Percentiles rank a stretch among this genome's conserved stretches.
Conservation (phyloP, 331 rosid species). For the Acacia pycnantha region DNA sequence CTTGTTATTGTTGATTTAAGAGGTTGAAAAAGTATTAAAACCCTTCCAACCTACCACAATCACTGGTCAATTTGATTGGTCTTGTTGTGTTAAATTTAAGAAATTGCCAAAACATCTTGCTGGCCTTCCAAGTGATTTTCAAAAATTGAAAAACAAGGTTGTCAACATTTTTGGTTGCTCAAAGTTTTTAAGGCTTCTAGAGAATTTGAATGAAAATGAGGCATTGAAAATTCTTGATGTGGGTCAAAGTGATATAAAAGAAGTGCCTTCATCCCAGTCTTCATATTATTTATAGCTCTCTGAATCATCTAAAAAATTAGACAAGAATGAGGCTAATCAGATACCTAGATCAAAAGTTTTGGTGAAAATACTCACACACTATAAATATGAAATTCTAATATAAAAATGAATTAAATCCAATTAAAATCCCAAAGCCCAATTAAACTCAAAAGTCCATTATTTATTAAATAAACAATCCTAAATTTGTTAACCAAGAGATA, state of each 20-base stretch:
- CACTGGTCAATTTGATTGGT: neutral
- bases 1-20: neutral
- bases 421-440: too few relatives aligned
- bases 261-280: neutral
- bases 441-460: too few relatives aligned
- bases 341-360: too few relatives aligned
- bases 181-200: neutral
- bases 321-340: too few relatives aligned
- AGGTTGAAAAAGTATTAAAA: neutral
- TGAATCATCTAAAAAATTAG: too few relatives aligned
- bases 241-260: neutral
- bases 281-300: too few relatives aligned
- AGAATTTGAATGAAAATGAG: neutral
- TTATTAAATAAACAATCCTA: too few relatives aligned
- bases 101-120: neutral
- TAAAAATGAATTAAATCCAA: too few relatives aligned
- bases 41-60: neutral
- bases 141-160: neutral
- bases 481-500: too few relatives aligned
- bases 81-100: too few relatives aligned
- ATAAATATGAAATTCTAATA: too few relatives aligned
- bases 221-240: neutral
- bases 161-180: neutral
- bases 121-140: neutral
- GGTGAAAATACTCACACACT: too few relatives aligned